These are phyloP conservation scores for Crithidia expoeki DNA, from an alignment of 208 protist species.

Conservation along the genomic window DNA sequence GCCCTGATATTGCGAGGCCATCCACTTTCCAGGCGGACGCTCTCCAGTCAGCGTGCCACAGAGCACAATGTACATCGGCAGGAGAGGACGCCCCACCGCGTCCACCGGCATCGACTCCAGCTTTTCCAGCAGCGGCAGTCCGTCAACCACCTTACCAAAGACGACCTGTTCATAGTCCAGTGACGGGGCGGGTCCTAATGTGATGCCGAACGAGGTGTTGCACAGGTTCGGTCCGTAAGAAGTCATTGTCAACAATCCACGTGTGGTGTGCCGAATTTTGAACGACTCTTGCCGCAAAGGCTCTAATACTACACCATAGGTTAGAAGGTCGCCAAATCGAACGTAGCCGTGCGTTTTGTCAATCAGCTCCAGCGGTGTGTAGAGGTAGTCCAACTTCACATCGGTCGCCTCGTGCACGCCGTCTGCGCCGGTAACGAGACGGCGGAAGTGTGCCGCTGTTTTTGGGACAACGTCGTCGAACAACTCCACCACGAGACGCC, in stretches of 20 bases:
- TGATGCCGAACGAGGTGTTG: slow-evolving; percentile 79
- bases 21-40: slow-evolving; percentile 56
- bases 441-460: slow-evolving; percentile 90
- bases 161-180: slow-evolving; percentile 95
- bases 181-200: slow-evolving; percentile 54
- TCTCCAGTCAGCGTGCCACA: slow-evolving; percentile 78
- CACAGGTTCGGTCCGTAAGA: slow-evolving; percentile 75
- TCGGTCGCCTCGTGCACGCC: slow-evolving; percentile 58
- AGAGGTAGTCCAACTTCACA: slow-evolving; percentile 79
- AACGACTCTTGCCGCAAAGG: slow-evolving; percentile 90
- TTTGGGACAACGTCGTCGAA: slow-evolving; percentile 85
- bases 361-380: slow-evolving; percentile 63
- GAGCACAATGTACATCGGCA: slow-evolving; percentile 63
- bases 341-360: slow-evolving; percentile 46
- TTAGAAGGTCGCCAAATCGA: slow-evolving; percentile 45
- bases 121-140: slow-evolving; percentile 70
- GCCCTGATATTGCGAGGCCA: slow-evolving; percentile 3
- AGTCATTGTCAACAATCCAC: slow-evolving; percentile 90
- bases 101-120: slow-evolving; percentile 73
- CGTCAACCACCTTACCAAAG: slow-evolving; percentile 93
- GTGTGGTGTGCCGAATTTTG: slow-evolving; percentile 75
- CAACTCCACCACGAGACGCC: slow-evolving; percentile 89
- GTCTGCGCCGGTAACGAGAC: slow-evolving; percentile 76
- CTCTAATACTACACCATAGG: slow-evolving; percentile 53
- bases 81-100: slow-evolving; percentile 55